phyloP scores from a whole-genome alignment of 2,329 filamentous ascomycete species.

The Diaporthe aspalathi region DNA sequence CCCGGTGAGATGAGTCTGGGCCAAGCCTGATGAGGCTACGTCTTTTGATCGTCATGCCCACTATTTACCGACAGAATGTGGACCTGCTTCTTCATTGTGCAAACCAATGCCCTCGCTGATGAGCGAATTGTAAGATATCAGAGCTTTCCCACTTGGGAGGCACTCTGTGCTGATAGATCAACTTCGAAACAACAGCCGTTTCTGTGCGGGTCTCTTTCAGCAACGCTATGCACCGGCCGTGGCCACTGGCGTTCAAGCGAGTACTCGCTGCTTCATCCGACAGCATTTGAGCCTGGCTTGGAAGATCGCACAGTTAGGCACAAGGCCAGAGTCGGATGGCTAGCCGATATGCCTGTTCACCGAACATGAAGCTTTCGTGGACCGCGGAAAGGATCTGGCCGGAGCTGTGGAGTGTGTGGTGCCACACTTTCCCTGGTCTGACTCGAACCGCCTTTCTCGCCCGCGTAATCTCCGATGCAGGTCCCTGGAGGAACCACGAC shows the following conservation, averaged over 20 bases:
- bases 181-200: too few species aligned
- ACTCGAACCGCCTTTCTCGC: slow-evolving; percentile 3
- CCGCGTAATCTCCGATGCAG: slow-evolving; percentile 6
- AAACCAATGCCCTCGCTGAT: not conserved
- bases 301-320: too few species aligned
- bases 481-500: slow-evolving; percentile 5
- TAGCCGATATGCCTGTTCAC: not conserved
- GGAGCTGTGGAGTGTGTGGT: slow-evolving; percentile 1
- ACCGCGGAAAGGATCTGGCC: not conserved
- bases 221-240: not conserved
- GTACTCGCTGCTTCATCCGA: not conserved
- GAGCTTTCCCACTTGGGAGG: not conserved
- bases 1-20: not conserved
- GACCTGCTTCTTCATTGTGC: not conserved
- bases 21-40: not conserved
- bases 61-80: not conserved
- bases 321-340: not conserved
- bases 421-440: slow-evolving; percentile 6
- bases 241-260: not conserved
- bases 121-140: not conserved
- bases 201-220: not conserved
- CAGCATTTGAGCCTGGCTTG: not conserved
- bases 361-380: not conserved
- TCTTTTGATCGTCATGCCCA: slow-evolving; percentile 10
- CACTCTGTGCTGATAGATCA: not conserved